phyloP scores from a whole-genome alignment of 176 grass and related monocot species.

The Chrysopogon serrulatus region DNA sequence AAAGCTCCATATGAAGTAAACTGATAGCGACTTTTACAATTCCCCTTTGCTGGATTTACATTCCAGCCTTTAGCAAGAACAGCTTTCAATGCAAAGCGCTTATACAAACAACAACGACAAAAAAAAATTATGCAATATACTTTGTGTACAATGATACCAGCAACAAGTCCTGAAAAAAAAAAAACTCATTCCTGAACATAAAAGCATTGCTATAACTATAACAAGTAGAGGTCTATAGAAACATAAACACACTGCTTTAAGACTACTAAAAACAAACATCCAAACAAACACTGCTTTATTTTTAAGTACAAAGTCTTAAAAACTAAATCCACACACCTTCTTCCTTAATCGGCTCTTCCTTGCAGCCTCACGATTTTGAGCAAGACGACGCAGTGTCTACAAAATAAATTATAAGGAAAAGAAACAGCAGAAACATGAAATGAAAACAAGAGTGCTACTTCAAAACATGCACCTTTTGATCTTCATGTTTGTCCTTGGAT shows the following conservation, averaged over 20 bases:
- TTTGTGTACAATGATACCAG: neutral
- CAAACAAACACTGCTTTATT: conserved; percentile 1
- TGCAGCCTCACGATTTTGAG: conserved; percentile 98
- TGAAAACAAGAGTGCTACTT: neutral
- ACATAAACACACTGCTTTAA: neutral
- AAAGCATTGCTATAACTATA: neutral
- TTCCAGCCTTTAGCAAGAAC: neutral
- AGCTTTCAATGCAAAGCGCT: neutral
- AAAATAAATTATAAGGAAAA: conserved; percentile 35
- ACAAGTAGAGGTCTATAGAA: neutral
- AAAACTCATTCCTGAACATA: neutral
- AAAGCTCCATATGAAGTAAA: conserved; percentile 22
- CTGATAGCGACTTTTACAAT: neutral
- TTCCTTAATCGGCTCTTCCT: conserved; percentile 98
- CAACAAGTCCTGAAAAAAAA: neutral
- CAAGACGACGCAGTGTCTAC: conserved; percentile 79
- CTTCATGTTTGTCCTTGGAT: conserved; percentile 76
- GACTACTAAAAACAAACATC: conserved; percentile 14
- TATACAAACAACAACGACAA: neutral
- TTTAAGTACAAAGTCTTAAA: conserved; percentile 5
- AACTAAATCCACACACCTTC: conserved; percentile 64
- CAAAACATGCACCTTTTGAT: conserved; percentile 67
- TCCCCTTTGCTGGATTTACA: neutral
- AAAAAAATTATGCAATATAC: neutral
- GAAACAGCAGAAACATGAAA: neutral